Evolutionary conservation across 495 filamentous ascomycete genomes (phyloP), one percentile per base, ranked within the genome.

Genomic region (Aspergillus kassunensis): DNA sequence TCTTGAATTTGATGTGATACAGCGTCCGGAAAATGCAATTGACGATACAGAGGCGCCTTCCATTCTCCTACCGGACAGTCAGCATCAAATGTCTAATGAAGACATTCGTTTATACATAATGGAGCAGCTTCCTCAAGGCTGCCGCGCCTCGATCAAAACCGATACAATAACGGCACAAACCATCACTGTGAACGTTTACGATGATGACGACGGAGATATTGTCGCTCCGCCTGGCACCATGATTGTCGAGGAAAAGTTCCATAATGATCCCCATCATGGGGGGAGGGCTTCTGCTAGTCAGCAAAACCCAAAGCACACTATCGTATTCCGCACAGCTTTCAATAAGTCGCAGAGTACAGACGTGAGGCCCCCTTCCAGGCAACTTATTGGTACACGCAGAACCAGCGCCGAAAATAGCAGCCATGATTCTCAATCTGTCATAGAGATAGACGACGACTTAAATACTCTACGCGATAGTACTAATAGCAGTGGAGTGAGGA

Each of bases 101-200:
- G 72, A 76, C 21, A 66, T 76, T 30, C 69, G 64, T 12, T 49
- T 65, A 19, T 75, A 75, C 48, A 74, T 78, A 13, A 68, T 74
- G 68, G 65, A 62, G 34, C 74, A 78, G 51, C 58, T 78, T 10
- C 73, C 74, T 13, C 63, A 53, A 12, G 71, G 69, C 16, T 74
- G 70, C 39, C 71, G 62, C 44, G 81, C 87, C 30, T 85, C 84
- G 6, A 83, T 90, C 39, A 82, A 74, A 8, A 85, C 83, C 3
- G 80, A 83, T 19, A 71, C 79, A 8, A 74, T 78, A 16, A 87
- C 82, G 6, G 85, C 81, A 4, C 83, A 83, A 43, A 89, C 79
- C 0, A 84, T 90, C 54, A 88, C 85, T 0, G 85, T 91, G 4
- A 84, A 89, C 49, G 80, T 90, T 16, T 81, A 73, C 15, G 83